A percentile compares a stretch with the other conserved stretches of the same genome.
These are phyloP conservation scores for Arctostaphylos glauca DNA, from an alignment of 148 eudicot species.

Conservation along the genomic window DNA sequence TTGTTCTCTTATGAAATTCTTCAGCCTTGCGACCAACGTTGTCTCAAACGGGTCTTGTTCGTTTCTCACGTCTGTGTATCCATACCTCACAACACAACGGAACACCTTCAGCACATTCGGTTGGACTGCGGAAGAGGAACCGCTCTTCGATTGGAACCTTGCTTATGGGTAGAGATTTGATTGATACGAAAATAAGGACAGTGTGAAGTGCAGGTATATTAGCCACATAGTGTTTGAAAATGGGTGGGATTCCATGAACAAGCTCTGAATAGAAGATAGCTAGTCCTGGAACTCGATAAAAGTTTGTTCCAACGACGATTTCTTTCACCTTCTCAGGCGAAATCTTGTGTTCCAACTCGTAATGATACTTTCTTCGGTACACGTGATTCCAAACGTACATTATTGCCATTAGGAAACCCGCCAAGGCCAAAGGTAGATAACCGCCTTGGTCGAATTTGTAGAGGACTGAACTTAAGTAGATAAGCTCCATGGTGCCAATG, in stretches of 20 bases:
- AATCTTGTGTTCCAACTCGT: conserved; percentile 44
- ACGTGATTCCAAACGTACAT: conserved; percentile 48
- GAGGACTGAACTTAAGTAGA: conserved; percentile 39
- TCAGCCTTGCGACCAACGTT: conserved; percentile 28
- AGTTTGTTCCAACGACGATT: conserved; percentile 10
- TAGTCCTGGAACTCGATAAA: conserved; percentile 36
- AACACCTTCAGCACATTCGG: conserved; percentile 33
- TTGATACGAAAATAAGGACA: conserved; percentile 35
- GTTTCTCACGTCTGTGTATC: conserved; percentile 31
- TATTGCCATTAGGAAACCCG: conserved; percentile 23
- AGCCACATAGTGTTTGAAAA: conserved; percentile 38
- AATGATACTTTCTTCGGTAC: conserved; percentile 35
- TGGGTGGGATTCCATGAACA: conserved; percentile 50
- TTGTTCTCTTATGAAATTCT: conserved; percentile 26
- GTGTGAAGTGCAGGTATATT: conserved; percentile 43
- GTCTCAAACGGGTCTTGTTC: conserved; percentile 38
- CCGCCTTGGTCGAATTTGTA: conserved; percentile 49
- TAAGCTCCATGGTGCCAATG: conserved; percentile 32
- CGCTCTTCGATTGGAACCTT: conserved; percentile 46
- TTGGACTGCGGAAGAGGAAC: conserved; percentile 35
- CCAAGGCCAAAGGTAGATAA: conserved; percentile 44
- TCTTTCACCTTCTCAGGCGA: conserved; percentile 25
- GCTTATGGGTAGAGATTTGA: conserved; percentile 44
- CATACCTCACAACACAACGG: conserved; percentile 48
- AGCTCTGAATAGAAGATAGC: conserved; percentile 49